A percentile compares a stretch with the other conserved stretches of the same genome.
Conservation (phyloP, 2,329 filamentous ascomycete species). For the Cladophialophora bantiana region DNA sequence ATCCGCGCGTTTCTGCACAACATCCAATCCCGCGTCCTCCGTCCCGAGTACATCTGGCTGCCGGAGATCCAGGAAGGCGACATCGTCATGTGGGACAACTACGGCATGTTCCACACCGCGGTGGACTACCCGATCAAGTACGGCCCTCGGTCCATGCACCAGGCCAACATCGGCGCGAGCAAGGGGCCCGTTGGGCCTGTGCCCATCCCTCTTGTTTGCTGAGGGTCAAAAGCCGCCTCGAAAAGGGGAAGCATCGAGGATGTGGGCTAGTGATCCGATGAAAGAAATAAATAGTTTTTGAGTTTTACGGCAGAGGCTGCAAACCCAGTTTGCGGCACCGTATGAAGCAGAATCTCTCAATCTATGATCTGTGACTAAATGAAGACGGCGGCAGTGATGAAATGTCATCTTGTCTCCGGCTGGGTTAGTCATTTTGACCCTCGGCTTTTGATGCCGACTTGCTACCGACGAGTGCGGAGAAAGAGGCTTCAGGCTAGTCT, state of each 20-base stretch:
- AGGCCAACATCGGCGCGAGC: slow-evolving; percentile 53
- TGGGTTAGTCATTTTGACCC: background rate
- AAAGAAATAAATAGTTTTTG: no score
- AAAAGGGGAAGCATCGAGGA: no score
- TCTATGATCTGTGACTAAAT: background rate
- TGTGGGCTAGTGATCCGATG: no score
- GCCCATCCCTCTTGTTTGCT: slow-evolving; percentile 27
- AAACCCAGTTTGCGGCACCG: no score
- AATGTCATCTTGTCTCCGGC: background rate
- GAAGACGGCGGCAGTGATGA: background rate
- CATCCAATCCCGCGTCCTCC: slow-evolving; percentile 51
- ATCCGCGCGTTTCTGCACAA: slow-evolving; percentile 48
- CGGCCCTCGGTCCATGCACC: slow-evolving; percentile 55
- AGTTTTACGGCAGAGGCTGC: no score
- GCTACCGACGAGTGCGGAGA: background rate
- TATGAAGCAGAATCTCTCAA: no score
- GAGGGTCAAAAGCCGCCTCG: background rate
- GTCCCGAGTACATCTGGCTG: slow-evolving; percentile 54
- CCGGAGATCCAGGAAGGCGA: slow-evolving; percentile 53
- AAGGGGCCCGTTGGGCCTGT: slow-evolving; percentile 43
- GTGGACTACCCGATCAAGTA: slow-evolving; percentile 53
- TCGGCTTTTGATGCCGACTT: background rate
- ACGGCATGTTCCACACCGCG: slow-evolving; percentile 52
- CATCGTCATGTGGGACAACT: slow-evolving; percentile 56
- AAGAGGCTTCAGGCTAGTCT: background rate